phyloP scores from a whole-genome alignment of 805 yeast species.

The Candida glaebosa region DNA sequence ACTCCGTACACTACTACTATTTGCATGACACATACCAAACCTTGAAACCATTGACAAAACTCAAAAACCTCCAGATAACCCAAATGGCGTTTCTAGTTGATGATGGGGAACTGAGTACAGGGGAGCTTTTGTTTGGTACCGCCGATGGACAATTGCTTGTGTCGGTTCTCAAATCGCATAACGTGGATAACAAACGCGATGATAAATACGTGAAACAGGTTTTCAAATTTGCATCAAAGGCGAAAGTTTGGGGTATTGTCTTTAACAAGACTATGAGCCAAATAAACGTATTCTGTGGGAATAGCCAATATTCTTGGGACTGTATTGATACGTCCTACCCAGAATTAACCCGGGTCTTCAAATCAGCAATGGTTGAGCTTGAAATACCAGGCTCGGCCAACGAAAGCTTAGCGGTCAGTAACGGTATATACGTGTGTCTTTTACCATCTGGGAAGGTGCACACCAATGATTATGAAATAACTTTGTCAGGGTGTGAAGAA shows the following conservation, averaged over 20 bases:
- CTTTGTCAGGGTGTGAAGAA: slow-evolving; percentile 14
- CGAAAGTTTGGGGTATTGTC: slow-evolving; percentile 15
- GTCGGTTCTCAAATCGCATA: slow-evolving; percentile 26
- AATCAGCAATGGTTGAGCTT: slow-evolving; percentile 14
- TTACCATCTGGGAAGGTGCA: slow-evolving; percentile 14
- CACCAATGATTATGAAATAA: slow-evolving; percentile 31
- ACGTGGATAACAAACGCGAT: slow-evolving; percentile 29
- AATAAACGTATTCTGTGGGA: slow-evolving; percentile 20
- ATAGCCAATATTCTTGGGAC: slow-evolving; percentile 27
- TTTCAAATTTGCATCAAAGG: slow-evolving; percentile 13
- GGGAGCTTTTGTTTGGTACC: slow-evolving; percentile 29
- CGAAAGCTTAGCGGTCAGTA: slow-evolving; percentile 14
- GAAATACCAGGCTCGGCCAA: slow-evolving; percentile 5
- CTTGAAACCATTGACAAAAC: slow-evolving; percentile 31
- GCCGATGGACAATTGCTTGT: slow-evolving; percentile 26
- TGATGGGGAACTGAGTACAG: slow-evolving; percentile 15
- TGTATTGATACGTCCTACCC: slow-evolving; percentile 25
- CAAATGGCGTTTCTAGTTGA: slow-evolving; percentile 21
- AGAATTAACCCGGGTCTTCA: slow-evolving; percentile 29
- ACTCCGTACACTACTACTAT: slow-evolving; percentile 23
- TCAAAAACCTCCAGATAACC: slow-evolving; percentile 26
- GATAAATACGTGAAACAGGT: slow-evolving; percentile 31
- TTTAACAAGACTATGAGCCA: slow-evolving; percentile 20
- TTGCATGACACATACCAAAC: slow-evolving; percentile 27
- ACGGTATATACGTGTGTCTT: slow-evolving; percentile 12